Evolutionary conservation across 2,329 filamentous ascomycete genomes (phyloP).

Genomic region (Calonectria honghensis): DNA sequence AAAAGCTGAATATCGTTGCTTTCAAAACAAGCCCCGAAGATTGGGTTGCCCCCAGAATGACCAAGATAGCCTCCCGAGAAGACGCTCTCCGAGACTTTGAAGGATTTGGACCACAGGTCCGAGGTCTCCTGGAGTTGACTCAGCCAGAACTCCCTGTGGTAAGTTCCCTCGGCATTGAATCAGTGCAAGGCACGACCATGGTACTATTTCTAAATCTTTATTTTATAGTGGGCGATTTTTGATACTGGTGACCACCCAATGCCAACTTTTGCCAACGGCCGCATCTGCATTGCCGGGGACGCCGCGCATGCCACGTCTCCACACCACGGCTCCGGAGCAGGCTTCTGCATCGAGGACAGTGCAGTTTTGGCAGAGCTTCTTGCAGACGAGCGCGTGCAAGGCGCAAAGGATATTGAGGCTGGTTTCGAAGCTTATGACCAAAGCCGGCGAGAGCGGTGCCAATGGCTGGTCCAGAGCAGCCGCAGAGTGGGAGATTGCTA

Average conservation of each 20-base stretch:
- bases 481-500: conserved; percentile 64
- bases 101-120: not conserved
- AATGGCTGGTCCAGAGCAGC: conserved; percentile 71
- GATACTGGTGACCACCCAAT: not conserved
- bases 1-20: conserved; percentile 5
- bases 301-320: conserved; percentile 1
- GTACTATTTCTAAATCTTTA: not conserved
- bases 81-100: conserved; percentile 6
- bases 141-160: conserved; percentile 3
- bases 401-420: not conserved
- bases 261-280: not conserved
- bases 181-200: not conserved
- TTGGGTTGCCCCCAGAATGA: not conserved
- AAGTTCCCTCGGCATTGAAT: not conserved
- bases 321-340: conserved; percentile 3
- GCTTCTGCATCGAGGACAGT: conserved; percentile 8
- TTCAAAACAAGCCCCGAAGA: not conserved
- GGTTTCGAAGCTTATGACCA: not conserved
- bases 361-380: not conserved
- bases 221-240: conserved; percentile 6
- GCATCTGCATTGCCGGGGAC: not conserved
- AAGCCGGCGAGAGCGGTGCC: conserved; percentile 63
- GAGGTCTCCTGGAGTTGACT: not conserved
- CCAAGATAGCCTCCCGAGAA: not conserved
- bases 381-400: not conserved